Conservation (phyloP, 768 basidiomycete genomes). For the Vararia minispora region DNA sequence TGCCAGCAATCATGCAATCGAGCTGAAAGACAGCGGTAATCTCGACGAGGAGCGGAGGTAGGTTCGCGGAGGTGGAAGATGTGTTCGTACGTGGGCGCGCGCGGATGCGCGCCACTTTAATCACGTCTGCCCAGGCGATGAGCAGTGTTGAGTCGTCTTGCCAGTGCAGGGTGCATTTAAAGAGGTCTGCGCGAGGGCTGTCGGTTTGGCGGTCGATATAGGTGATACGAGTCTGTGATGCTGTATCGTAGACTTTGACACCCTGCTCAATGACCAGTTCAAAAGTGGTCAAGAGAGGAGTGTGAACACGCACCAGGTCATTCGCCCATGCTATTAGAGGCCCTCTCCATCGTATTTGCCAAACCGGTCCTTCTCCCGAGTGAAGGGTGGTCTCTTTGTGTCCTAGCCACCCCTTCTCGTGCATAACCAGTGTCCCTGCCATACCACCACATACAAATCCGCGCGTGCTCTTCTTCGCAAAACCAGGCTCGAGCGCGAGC, state of each 20-base stretch:
- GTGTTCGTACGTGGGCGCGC: slow-evolving; percentile 38
- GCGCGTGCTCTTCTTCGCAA: slow-evolving; percentile 64
- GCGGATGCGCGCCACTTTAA: slow-evolving; percentile 81
- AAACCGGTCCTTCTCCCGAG: slow-evolving; percentile 86
- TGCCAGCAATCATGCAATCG: slow-evolving; percentile 91
- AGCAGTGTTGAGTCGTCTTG: slow-evolving; percentile 86
- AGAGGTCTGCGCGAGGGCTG: slow-evolving; percentile 87
- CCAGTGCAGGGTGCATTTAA: slow-evolving; percentile 89
- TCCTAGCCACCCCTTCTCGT: slow-evolving; percentile 95
- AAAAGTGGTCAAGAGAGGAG: slow-evolving; percentile 1
- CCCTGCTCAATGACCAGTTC: slow-evolving; percentile 39
- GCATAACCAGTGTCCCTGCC: slow-evolving; percentile 75
- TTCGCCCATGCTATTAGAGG: slow-evolving; percentile 94
- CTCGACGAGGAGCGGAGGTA: slow-evolving; percentile 64
- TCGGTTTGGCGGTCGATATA: slow-evolving; percentile 76
- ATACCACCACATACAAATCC: slow-evolving; percentile 88
- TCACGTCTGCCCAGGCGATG: slow-evolving; percentile 87
- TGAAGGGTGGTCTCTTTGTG: slow-evolving; percentile 83
- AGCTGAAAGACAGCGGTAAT: slow-evolving; percentile 87
- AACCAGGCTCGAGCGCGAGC: slow-evolving; percentile 84
- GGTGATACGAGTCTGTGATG: slow-evolving; percentile 65
- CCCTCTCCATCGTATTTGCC: slow-evolving; percentile 81
- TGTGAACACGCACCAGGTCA: slow-evolving; percentile 49
- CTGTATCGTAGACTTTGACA: slow-evolving; percentile 86
- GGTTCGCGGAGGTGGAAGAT: slow-evolving; percentile 32